Conservation (phyloP, 768 basidiomycete genomes). For the Lepiota venenata region DNA sequence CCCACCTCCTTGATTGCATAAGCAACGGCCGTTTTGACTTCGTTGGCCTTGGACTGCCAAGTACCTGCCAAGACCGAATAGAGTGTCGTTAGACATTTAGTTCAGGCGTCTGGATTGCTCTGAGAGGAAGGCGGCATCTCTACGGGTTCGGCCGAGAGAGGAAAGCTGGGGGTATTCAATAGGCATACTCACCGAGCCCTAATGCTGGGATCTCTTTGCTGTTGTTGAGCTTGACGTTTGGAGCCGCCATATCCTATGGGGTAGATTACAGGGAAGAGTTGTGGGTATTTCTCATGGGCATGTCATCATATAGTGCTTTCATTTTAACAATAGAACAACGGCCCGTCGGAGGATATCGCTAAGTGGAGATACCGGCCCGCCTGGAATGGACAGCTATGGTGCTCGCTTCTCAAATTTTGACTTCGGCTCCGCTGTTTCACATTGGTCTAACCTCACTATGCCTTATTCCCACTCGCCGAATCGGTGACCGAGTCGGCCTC, state of each 20-base stretch:
- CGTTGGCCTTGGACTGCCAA: slow-evolving; percentile 75
- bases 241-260: slow-evolving; percentile 15
- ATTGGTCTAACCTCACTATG: no score
- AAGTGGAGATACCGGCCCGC: no score
- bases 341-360: no score
- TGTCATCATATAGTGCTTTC: no score
- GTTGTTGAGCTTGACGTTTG: slow-evolving; percentile 59
- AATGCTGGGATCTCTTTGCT: slow-evolving; percentile 51
- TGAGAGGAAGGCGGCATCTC: background rate
- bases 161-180: background rate
- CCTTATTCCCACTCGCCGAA: no score
- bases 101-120: slow-evolving; percentile 3
- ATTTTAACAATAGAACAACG: no score
- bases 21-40: slow-evolving; percentile 68
- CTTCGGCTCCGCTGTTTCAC: no score
- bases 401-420: no score
- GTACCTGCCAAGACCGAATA: slow-evolving; percentile 47
- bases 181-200: slow-evolving; percentile 46
- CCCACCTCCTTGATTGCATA: slow-evolving; percentile 71
- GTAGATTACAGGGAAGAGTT: no score
- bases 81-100: slow-evolving; percentile 1
- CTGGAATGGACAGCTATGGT: no score
- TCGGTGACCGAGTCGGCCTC: no score
- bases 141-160: slow-evolving; percentile 15
- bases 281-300: no score